Base-by-base conservation (phyloP, 306 rosid species). In the Rosa persica region DNA sequence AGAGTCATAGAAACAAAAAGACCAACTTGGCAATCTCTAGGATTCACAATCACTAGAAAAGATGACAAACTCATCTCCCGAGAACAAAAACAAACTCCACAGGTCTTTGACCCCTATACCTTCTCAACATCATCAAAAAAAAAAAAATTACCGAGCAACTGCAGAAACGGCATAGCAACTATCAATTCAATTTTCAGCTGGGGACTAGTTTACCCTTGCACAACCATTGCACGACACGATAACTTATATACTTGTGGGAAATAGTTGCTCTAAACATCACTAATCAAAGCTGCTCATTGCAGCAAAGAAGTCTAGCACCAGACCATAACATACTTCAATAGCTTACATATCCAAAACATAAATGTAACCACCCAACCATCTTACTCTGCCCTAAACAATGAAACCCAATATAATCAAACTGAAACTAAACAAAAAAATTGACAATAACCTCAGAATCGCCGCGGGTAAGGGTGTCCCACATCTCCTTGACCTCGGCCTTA, bases 381-480 rank as follows among this genome's bases (percentile, higher is more conserved):
- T 0, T 30, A 30, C 2, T 30, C 36, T 30, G 36, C 36, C 36
- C 36, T 30, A 30, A 60, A 46, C 47, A 55, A 9, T 7, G 48
- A 72, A 42, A 12, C 25, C 54, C 72, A 22, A 42, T 39, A 13
- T 36, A 20, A 36, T 5, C 6, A 54, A 38, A 38, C 11, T 30
- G 40, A 70, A 30, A 30, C 36, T 30, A 30, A 30, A 30, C 5
- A 23, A 57, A 40, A 76, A n/a, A 40, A 76, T 13, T 44, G 12
- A 66, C 17, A 36, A 20, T 51, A 58, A 93, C 99, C 97, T 96
- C 99, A 60, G 98, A 96, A 86, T 90, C 89, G 11, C 86, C 97
- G 0, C 93, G 97, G 16, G 94, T 97, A 82, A 96, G 83, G 12
- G 94, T 87, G 76, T 96, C 97, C 99, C 99, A 96, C 99, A 96